Conservation (phyloP, 1,139 yeast genomes). For the Casaregolazyma lundiana region DNA sequence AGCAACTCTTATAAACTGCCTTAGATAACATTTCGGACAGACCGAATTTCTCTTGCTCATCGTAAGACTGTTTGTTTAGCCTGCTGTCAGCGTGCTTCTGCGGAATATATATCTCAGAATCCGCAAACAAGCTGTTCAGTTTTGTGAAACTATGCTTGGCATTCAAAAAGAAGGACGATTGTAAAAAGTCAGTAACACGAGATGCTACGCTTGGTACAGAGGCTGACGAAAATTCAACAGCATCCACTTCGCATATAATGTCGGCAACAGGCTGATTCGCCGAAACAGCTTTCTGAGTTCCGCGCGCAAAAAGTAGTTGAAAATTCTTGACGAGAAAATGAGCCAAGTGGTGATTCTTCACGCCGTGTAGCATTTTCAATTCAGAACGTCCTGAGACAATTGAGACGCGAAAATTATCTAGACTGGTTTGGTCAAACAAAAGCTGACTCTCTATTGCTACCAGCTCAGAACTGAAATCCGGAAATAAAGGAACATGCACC, state of each 20-base stretch:
- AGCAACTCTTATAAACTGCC: background rate
- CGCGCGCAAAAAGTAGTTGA: background rate
- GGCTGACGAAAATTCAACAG: constrained; percentile 3
- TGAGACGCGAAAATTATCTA: background rate
- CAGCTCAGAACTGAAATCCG: background rate
- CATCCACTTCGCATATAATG: constrained; percentile 1
- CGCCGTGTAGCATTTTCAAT: background rate
- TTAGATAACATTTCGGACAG: background rate
- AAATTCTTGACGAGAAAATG: constrained; percentile 1
- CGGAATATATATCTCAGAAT: background rate
- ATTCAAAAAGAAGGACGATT: background rate
- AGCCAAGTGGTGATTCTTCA: background rate
- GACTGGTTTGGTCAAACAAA: background rate
- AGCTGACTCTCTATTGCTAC: background rate
- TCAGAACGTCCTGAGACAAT: background rate
- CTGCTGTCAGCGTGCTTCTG: background rate
- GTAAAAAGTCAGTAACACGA: background rate
- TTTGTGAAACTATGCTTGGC: background rate
- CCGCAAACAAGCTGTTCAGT: background rate
- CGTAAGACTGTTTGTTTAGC: background rate
- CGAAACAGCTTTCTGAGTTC: background rate
- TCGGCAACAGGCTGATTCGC: background rate
- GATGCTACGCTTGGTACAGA: constrained; percentile 4
- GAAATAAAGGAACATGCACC: background rate
- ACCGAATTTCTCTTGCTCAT: background rate